Evolutionary conservation across 768 basidiomycete genomes (phyloP), one percentile per base, ranked within the genome.

Genomic region (Artomyces pyxidatus): DNA sequence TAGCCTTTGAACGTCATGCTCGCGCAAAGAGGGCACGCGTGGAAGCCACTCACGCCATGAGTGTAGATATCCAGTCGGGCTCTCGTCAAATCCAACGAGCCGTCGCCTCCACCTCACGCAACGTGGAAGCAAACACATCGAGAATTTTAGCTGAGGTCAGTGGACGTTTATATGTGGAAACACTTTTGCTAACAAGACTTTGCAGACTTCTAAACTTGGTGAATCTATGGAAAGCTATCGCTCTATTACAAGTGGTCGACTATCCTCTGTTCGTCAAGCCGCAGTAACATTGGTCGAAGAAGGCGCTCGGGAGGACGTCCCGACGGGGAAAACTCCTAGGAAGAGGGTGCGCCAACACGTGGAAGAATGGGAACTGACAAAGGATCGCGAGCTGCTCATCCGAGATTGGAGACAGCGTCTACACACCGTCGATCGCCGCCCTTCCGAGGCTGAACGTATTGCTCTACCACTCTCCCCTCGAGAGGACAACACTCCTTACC

Each of bases 311-410:
- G 78, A 80, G 47, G 89, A 91, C 58, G 60, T 67, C 19, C 67
- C 85, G 1, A 87, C 83, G 12, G 89, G 89, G 5, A 66, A 67
- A 47, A 92, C 89, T 3, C 90, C 90, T 29, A 78, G 77, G 40
- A 90, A 88, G 69, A 81, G 85, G 27, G 64, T 66, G 26, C 85
- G 85, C 80, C 70, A 83, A 51, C 83, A 83, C 51, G 70, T 72
- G 6, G 83, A 85, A 54, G 65, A 78, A 43, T 91, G 89, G 87
- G 74, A 79, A 37, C 65, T 86, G 50, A 88, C 87, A 6, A 69
- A 77, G 52, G 71, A 67, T 48, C 77, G 89, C 23, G 78, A 83
- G 3, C 68, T 71, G 6, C 63, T 92, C 25, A 57, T 93, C 41
- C 68, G 70, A 37, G 66, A 69, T 30, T 77, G 77, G 61, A 67